Evolutionary conservation across 2,329 filamentous ascomycete species (phyloP).

Genomic region (Lachnellula arida): DNA sequence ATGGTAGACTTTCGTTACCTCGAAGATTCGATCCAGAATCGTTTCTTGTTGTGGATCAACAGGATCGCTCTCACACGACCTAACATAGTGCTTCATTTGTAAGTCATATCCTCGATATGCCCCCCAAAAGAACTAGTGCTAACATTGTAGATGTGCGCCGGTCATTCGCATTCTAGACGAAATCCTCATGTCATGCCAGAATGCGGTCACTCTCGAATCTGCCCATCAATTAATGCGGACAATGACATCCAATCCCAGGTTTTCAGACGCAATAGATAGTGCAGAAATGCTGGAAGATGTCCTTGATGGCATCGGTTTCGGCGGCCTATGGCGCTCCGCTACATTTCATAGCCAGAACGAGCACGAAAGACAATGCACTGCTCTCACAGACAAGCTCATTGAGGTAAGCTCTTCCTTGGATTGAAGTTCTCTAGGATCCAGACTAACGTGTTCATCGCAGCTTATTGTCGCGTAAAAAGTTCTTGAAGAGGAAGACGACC

Average conservation of each 20-base stretch:
- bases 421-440: not conserved
- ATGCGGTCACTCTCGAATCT: slow-evolving; percentile 52
- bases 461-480: slow-evolving; percentile 16
- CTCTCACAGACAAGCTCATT: slow-evolving; percentile 28
- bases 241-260: slow-evolving; percentile 50
- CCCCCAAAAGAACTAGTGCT: not conserved
- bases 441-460: slow-evolving; percentile 1
- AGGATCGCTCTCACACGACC: slow-evolving; percentile 51
- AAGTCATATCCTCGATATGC: slow-evolving; percentile 30
- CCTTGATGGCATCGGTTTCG: slow-evolving; percentile 57
- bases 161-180: slow-evolving; percentile 57
- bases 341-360: slow-evolving; percentile 30
- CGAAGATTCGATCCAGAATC: slow-evolving; percentile 57
- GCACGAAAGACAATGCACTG: slow-evolving; percentile 30
- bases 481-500: not conserved
- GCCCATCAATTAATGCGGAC: slow-evolving; percentile 57
- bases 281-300: slow-evolving; percentile 46
- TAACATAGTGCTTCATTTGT: slow-evolving; percentile 54
- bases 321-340: slow-evolving; percentile 52
- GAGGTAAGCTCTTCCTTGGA: slow-evolving; percentile 18
- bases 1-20: slow-evolving; percentile 62
- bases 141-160: slow-evolving; percentile 45
- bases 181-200: slow-evolving; percentile 56
- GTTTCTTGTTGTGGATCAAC: slow-evolving; percentile 56
- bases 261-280: slow-evolving; percentile 44